Percentiles rank a stretch among this genome's conserved stretches.
Conservation (phyloP, 73 alveolate genomes). For the Paramecium caudatum region DNA sequence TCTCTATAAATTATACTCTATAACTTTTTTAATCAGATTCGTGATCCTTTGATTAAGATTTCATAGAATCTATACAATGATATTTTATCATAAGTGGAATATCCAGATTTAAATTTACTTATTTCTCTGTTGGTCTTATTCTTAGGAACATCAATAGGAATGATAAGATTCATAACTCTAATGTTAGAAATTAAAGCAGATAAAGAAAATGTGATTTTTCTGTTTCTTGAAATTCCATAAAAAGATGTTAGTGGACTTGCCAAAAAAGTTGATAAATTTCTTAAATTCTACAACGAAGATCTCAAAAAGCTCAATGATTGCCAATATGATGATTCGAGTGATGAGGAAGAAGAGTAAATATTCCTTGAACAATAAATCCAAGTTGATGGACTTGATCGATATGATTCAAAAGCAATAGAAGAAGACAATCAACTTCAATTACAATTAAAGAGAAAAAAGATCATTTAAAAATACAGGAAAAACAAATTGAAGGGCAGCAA, state of each 20-base stretch:
- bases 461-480: constrained; percentile 42
- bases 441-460: constrained; percentile 20
- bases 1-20: neutral
- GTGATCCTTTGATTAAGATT: neutral
- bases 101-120: constrained; percentile 35
- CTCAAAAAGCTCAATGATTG: constrained; percentile 1
- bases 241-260: neutral
- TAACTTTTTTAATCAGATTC: constrained; percentile 3
- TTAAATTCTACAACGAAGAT: constrained; percentile 7
- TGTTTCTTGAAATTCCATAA: constrained; percentile 57
- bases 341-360: constrained; percentile 36
- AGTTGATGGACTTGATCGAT: constrained; percentile 11
- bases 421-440: constrained; percentile 15
- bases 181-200: constrained; percentile 56
- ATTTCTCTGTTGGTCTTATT: constrained; percentile 19
- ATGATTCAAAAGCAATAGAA: constrained; percentile 14
- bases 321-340: constrained; percentile 50
- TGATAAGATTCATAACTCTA: constrained; percentile 41
- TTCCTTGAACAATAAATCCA: neutral
- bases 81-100: neutral
- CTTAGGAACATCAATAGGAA: neutral
- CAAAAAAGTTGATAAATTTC: constrained; percentile 3
- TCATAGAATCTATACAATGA: neutral
- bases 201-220: constrained; percentile 42
- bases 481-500: constrained; percentile 59